Conservation (phyloP, 1,284 basidiomycete species). For the Apiotrichum domesticum region DNA sequence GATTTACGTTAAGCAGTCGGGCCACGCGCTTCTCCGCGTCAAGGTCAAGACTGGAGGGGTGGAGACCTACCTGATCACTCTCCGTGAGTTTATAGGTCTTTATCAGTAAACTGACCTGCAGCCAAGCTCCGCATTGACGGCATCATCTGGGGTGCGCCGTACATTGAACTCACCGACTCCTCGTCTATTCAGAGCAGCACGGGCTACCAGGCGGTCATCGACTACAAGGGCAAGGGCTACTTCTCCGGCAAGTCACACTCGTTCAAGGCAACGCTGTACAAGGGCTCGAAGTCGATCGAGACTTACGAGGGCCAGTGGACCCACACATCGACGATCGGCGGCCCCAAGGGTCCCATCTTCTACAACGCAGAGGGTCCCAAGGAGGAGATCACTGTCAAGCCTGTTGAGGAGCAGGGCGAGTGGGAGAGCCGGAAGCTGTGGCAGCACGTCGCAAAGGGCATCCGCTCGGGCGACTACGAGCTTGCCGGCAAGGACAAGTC, state of each 20-base stretch:
- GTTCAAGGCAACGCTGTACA: constrained; percentile 72
- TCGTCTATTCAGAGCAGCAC: constrained; percentile 78
- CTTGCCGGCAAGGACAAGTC: constrained; percentile 83
- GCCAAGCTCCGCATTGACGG: constrained; percentile 62
- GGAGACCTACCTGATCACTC: constrained; percentile 83
- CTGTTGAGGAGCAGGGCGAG: constrained; percentile 62
- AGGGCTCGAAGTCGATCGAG: constrained; percentile 47
- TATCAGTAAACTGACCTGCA: constrained; percentile 6
- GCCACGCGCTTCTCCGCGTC: constrained; percentile 80
- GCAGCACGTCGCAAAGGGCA: constrained; percentile 82
- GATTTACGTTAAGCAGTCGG: constrained; percentile 93
- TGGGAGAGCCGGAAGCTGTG: constrained; percentile 86
- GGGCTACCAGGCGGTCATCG: constrained; percentile 65
- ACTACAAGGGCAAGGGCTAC: constrained; percentile 94
- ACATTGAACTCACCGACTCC: constrained; percentile 74
- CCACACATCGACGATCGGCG: constrained; percentile 56
- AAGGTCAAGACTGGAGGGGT: constrained; percentile 52
- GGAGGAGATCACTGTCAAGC: constrained; percentile 65
- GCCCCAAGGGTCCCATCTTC: constrained; percentile 50
- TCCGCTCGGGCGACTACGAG: constrained; percentile 85
- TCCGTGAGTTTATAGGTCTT: constrained; percentile 51
- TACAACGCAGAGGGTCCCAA: constrained; percentile 51
- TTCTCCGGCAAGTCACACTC: constrained; percentile 88
- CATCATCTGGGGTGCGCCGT: constrained; percentile 51
- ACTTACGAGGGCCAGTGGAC: constrained; percentile 87